Evolutionary conservation across 2,329 filamentous ascomycete genomes (phyloP), one percentile per base, ranked within the genome.

Genomic region (Ustulina deusta): DNA sequence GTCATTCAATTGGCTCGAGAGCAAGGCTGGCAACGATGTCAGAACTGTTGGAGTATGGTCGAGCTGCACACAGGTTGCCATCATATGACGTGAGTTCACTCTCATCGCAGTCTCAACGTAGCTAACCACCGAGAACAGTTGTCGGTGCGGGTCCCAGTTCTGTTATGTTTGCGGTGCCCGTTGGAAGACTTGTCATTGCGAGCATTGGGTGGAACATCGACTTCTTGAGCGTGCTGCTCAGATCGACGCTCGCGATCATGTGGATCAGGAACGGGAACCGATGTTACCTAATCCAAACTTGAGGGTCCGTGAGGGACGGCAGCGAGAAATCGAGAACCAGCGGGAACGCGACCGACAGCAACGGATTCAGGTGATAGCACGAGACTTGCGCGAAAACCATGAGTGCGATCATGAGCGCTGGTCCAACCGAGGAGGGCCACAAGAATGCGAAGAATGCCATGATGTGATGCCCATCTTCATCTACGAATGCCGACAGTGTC

Each of bases 71-170:
- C 44, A 1, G 87, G 87, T 0, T 89, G 87, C 65, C 79, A 86
- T 61, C 87, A 89, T 62, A 89, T 89, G 4, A 86, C 69, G 87
- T 89, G 72, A 72, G 84, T 83, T 9, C 15, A 32, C 29, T n/a
- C 27, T 1, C 25, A 22, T 11, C 6, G 3, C 29, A 44, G 49
- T 66, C 13, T 44, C 20, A 46, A 34, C 15, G 46, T 13, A 11
- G 40, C 56, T 51, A 27, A 25, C 34, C 25, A 29, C 57, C 54
- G n/a, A 15, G 17, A 7, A 51, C 80, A 86, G 81, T 0, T 88
- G 85, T 57, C 75, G 58, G 1, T 88, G 86, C 57, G 72, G 78
- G 0, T 72, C 77, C 0, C 34, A 86, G n/a, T 88, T 74, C 42
- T 75, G 63, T 1, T 74, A 74, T 40, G 11, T 61, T 0, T 74